These are phyloP conservation scores for Prunella vulgaris DNA, from an alignment of 257 asterid genomes.

Conservation along the genomic window DNA sequence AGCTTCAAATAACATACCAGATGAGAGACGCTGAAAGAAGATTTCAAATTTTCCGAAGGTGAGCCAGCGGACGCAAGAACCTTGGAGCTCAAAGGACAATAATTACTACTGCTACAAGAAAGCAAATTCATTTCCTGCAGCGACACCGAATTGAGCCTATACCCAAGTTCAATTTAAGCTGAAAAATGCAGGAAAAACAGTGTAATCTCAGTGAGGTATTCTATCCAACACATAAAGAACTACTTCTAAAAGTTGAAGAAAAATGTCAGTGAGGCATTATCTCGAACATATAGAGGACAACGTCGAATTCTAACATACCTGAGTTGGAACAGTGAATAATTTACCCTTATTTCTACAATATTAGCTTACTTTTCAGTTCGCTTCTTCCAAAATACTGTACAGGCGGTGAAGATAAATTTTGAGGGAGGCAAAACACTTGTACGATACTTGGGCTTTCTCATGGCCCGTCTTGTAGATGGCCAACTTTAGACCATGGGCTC, in stretches of 20 bases:
- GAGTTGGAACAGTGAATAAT: not conserved
- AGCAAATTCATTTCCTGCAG: constrained; percentile 37
- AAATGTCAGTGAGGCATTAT: constrained; percentile 20
- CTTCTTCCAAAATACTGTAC: not conserved
- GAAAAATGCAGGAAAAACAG: not conserved
- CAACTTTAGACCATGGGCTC: too few relatives aligned
- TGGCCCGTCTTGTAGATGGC: too few relatives aligned
- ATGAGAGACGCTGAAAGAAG: constrained; percentile 8
- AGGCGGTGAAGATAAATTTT: constrained; percentile 18
- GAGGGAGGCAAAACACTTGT: not conserved
- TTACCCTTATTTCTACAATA: not conserved
- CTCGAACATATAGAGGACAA: constrained; percentile 13
- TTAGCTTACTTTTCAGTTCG: not conserved
- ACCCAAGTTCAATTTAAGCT: not conserved
- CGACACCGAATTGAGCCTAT: not conserved
- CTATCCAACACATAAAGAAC: constrained; percentile 16
- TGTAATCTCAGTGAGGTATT: constrained; percentile 17
- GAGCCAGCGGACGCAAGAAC: constrained; percentile 20
- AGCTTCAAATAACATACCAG: constrained; percentile 25
- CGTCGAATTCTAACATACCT: constrained; percentile 20
- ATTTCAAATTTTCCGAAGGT: constrained; percentile 24
- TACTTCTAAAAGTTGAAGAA: not conserved
- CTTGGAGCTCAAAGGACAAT: constrained; percentile 25
- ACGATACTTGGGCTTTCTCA: constrained; percentile 8
- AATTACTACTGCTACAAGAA: constrained; percentile 34